A percentile compares a stretch with the other conserved stretches of the same genome.
Evolutionary conservation across 495 filamentous ascomycete species (phyloP).

Genomic region (Neurospora intermedia): DNA sequence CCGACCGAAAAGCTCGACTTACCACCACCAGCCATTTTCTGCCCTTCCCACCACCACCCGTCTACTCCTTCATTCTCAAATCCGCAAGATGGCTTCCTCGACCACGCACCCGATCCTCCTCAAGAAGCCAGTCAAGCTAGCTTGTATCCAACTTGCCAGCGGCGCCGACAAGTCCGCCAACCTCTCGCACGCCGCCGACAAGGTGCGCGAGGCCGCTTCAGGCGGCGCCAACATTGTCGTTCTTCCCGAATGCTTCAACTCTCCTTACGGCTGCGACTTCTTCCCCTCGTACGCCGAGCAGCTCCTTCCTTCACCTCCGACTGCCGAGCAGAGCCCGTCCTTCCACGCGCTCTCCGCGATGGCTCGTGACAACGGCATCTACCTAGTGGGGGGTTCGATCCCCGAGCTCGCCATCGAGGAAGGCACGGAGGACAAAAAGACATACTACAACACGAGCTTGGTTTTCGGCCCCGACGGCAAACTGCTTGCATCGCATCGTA

Average conservation of each 20-base stretch:
- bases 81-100: conserved; percentile 32
- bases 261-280: conserved; percentile 83
- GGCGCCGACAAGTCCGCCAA: conserved; percentile 77
- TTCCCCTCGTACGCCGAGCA: conserved; percentile 90
- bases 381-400: conserved; percentile 85
- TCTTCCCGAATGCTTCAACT: conserved; percentile 89
- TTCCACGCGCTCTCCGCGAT: conserved; percentile 77
- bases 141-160: conserved; percentile 70
- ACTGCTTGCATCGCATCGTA: conserved; percentile 80
- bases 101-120: conserved; percentile 47
- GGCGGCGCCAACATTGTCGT: conserved; percentile 67
- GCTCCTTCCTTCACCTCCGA: conserved; percentile 68
- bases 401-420: conserved; percentile 54
- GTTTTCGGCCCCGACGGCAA: conserved; percentile 67
- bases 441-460: conserved; percentile 86
- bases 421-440: conserved; percentile 30
- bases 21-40: not conserved
- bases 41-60: not conserved
- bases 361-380: conserved; percentile 63
- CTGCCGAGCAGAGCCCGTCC: conserved; percentile 57
- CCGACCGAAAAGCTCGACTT: not conserved
- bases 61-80: not conserved
- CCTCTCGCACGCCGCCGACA: conserved; percentile 65
- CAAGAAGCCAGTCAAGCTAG: conserved; percentile 66
- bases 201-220: conserved; percentile 71